Percentiles rank a stretch among this genome's conserved stretches.
phyloP scores from a whole-genome alignment of 2,329 filamentous ascomycete genomes.

The Claviceps sp. region DNA sequence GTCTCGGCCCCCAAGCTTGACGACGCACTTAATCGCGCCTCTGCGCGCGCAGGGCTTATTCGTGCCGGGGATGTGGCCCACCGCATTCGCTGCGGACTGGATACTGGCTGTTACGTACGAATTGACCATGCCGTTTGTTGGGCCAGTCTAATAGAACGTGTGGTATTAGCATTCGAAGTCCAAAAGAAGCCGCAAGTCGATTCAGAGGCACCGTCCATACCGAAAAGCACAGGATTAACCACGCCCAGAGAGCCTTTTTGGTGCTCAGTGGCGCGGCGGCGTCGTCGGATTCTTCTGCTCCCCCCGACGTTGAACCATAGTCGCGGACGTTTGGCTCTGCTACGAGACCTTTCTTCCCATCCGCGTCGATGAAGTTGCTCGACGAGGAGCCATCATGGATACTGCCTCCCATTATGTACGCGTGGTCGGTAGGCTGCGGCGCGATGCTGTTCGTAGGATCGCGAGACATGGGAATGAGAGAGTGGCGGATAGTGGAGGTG shows the following conservation, averaged over 20 bases:
- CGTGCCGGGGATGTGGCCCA: conserved; percentile 9
- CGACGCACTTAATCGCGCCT: conserved; percentile 9
- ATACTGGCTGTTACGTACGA: conserved; percentile 11
- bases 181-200: too few species aligned
- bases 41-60: conserved; percentile 9
- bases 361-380: neutral
- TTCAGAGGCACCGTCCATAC: neutral
- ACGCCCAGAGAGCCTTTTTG: conserved; percentile 9
- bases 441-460: neutral
- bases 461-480: neutral
- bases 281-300: neutral
- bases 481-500: neutral
- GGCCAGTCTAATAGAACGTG: conserved; percentile 6
- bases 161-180: too few species aligned
- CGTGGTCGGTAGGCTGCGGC: neutral
- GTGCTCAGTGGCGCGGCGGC: conserved; percentile 3
- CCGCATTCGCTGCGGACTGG: conserved; percentile 10
- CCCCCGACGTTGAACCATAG: neutral
- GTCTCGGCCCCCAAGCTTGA: conserved; percentile 9
- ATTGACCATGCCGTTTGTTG: conserved; percentile 9
- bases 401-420: neutral
- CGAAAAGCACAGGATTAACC: conserved; percentile 11
- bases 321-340: neutral
- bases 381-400: neutral
- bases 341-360: neutral